Conservation (phyloP, 2,329 filamentous ascomycete species). For the Trichophyton schoenleinii region DNA sequence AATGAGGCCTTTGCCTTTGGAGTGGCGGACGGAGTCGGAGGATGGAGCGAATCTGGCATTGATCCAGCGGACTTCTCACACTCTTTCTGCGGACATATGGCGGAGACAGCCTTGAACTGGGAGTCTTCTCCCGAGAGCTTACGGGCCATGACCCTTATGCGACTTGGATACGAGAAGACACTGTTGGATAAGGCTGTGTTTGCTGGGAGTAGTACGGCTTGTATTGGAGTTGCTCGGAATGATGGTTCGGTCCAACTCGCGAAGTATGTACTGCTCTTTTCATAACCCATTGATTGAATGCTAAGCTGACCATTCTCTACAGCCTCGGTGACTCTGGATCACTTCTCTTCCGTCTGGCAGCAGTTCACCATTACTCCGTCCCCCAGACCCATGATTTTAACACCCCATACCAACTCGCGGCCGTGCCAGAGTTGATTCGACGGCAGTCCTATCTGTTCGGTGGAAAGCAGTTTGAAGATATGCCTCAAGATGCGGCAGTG, state of each 20-base stretch:
- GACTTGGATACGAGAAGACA: conserved; percentile 72
- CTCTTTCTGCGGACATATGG: conserved; percentile 87
- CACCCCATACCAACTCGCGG: conserved; percentile 85
- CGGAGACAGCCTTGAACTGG: conserved; percentile 54
- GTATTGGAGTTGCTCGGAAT: conserved; percentile 62
- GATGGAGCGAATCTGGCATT: conserved; percentile 84
- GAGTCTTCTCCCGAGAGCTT: conserved; percentile 26
- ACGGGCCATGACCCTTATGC: conserved; percentile 59
- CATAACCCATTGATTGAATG: not conserved
- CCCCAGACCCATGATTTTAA: conserved; percentile 96
- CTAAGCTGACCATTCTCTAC: conserved; percentile 3
- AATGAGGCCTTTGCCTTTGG: conserved; percentile 57
- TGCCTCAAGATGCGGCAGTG: conserved; percentile 71
- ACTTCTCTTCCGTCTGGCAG: conserved; percentile 71
- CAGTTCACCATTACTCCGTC: conserved; percentile 67
- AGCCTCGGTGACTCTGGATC: conserved; percentile 86
- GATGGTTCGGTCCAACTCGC: conserved; percentile 73
- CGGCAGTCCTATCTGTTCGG: conserved; percentile 74
- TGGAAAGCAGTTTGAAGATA: conserved; percentile 65
- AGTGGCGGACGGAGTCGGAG: conserved; percentile 87
- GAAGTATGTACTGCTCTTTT: conserved; percentile 42
- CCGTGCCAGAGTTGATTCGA: conserved; percentile 69
- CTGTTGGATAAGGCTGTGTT: conserved; percentile 58
- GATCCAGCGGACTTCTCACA: conserved; percentile 95
- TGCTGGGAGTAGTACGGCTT: conserved; percentile 85